Conservation (phyloP, 176 grass and related monocot genomes). For the Aegilops tauschii region DNA sequence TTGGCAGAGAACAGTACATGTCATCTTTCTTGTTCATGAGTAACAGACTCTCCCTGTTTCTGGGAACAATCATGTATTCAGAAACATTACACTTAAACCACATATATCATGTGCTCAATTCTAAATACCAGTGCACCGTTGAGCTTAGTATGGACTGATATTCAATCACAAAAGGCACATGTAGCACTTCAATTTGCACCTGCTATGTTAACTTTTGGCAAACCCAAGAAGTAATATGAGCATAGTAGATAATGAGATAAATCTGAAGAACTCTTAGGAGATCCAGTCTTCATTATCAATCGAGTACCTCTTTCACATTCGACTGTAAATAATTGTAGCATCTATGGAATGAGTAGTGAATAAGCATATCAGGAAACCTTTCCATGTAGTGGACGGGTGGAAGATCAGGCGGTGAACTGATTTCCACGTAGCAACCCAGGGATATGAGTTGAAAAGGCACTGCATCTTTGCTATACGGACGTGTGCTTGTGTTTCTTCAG, state of each 20-base stretch:
- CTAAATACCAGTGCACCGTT: not conserved
- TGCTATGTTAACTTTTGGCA: not conserved
- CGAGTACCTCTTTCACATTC: not conserved
- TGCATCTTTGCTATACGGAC: slow-evolving; percentile 68
- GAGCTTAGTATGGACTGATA: not conserved
- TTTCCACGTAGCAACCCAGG: slow-evolving; percentile 60
- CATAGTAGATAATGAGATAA: not conserved
- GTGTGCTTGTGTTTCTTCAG: slow-evolving; percentile 52
- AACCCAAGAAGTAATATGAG: not conserved
- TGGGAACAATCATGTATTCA: not conserved
- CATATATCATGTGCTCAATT: not conserved
- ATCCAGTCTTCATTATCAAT: not conserved
- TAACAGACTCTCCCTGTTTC: not conserved
- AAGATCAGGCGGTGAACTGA: slow-evolving; percentile 49
- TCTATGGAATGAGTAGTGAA: not conserved
- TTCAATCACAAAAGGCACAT: not conserved
- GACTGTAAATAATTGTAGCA: not conserved
- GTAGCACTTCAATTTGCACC: not conserved
- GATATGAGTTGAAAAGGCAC: slow-evolving; percentile 95
- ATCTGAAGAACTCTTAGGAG: not conserved
- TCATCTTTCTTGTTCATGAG: slow-evolving; percentile 3
- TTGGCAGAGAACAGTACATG: not conserved
- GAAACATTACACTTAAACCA: not conserved
- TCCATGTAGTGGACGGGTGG: slow-evolving; percentile 56
- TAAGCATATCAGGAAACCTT: slow-evolving; percentile 40